Evolutionary conservation across 2,329 filamentous ascomycete genomes (phyloP).

Genomic region (Chlorencoelia australis): DNA sequence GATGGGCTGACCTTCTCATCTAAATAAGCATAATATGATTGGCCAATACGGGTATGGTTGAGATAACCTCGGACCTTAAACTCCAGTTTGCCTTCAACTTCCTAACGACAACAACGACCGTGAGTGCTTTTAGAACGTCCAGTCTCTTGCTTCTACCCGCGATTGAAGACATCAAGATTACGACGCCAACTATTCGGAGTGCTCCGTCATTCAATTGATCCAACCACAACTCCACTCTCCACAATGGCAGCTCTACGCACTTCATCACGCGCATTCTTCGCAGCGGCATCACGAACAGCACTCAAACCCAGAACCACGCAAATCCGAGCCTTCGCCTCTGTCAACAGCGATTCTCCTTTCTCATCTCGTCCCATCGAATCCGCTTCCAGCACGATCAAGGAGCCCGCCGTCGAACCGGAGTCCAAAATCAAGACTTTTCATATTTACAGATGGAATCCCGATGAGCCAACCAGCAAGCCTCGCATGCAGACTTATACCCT

Average conservation of each 20-base stretch:
- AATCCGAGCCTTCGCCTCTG: conserved; percentile 10
- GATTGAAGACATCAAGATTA: no score
- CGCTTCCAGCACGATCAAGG: conserved; percentile 26
- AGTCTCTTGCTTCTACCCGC: no score
- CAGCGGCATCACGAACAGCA: conserved; percentile 7
- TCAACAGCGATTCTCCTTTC: conserved; percentile 2
- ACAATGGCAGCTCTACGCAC: conserved; percentile 11
- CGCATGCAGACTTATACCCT: conserved; percentile 90
- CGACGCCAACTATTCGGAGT: no score
- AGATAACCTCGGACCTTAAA: no score
- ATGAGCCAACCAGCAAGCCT: conserved; percentile 84
- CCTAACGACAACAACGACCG: no score
- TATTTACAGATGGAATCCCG: conserved; percentile 98
- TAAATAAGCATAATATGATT: no score
- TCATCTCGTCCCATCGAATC: conserved; percentile 14
- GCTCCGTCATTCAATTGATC: conserved; percentile 2
- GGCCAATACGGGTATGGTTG: no score
- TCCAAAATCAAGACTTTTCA: conserved; percentile 86
- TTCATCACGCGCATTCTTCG: conserved; percentile 6
- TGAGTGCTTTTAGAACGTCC: no score
- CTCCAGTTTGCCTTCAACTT: no score
- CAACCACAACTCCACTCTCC: conserved; percentile 1
- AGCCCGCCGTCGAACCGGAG: conserved; percentile 45
- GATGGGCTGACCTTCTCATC: no score
- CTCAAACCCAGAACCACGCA: conserved; percentile 5